Base-by-base conservation (phyloP, 371 early-diverging fungal genomes). In the Mortierella sp. region DNA sequence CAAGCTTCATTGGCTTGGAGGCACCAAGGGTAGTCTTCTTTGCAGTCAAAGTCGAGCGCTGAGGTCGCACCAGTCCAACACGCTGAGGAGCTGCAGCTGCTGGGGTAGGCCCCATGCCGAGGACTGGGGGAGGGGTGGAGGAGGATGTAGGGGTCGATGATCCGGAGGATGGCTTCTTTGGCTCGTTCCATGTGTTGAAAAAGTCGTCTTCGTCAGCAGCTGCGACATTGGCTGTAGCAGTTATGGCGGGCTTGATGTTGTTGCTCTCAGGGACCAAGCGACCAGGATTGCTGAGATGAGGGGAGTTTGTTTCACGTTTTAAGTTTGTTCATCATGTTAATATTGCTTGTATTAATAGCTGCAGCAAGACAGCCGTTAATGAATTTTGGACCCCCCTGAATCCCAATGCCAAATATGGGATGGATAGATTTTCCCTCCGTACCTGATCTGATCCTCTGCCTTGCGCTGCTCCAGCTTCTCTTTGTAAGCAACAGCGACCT, bases 401-500 rank as follows among this genome's bases (percentile, higher is more conserved):
- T 1, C 11, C 43, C 28, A 39, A 27, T 57, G 48, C 28, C n/a
- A 44, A 51, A 37, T 41, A 26, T 6, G 7, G 12, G 49, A 41
- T 34, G 90, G 21, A 86, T 88, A 69, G 89, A 93, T 57, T 84
- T 85, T 60, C 92, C 90, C 2, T 95, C 94, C 72, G 60, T 87
- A 88, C 85, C 59, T 78, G 30, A 62, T 54, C n/a, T 85, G 84
- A 79, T 97, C 98, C 51, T 93, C 93, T 31, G 90, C 87, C 6
- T 89, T 90, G 42, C 93, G 87, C 71, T 89, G 88, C 24, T 81
- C 80, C 60, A 98, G 60, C 30, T 90, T 82, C 26, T 94, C 93
- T 75, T 95, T 96, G 84, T 97, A 98, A 60, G 89, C 83, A 52
- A 84, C 81, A 4, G 94, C 97, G 14, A 85, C 88, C 27, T 88